phyloP scores from a whole-genome alignment of 176 grass and related monocot genomes.

The Pharus latifolius region DNA sequence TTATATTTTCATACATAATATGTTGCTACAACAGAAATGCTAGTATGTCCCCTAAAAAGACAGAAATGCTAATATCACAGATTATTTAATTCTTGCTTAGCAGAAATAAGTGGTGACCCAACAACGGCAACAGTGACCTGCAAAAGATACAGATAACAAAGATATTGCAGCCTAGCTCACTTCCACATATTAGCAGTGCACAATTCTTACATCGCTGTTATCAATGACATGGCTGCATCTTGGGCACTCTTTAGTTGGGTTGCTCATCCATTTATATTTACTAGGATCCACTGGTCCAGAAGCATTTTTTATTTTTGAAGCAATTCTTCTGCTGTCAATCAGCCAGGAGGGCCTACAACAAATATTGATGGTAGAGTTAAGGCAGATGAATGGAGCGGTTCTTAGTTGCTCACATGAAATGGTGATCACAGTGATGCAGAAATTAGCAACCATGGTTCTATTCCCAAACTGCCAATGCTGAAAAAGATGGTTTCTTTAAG shows the following conservation, averaged over 20 bases:
- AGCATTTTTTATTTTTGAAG: constrained; percentile 88
- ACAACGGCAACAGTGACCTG: not conserved
- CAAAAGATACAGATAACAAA: not conserved
- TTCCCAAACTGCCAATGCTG: not conserved
- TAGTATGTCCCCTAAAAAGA: not conserved
- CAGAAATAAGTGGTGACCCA: not conserved
- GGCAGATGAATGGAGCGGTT: not conserved
- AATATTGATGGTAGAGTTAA: constrained; percentile 6
- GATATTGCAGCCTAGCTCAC: not conserved
- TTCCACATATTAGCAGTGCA: not conserved
- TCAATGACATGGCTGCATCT: constrained; percentile 78
- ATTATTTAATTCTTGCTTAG: not conserved
- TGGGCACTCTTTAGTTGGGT: constrained; percentile 77
- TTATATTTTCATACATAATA: too few relatives aligned
- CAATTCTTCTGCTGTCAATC: constrained; percentile 83
- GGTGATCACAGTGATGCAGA: not conserved
- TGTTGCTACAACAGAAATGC: too few relatives aligned
- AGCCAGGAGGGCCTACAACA: constrained; percentile 80
- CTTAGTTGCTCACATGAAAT: not conserved
- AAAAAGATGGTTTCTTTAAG: not conserved
- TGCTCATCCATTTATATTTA: constrained; percentile 67
- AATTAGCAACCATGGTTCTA: not conserved
- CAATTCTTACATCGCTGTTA: constrained; percentile 84
- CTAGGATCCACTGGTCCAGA: constrained; percentile 53
- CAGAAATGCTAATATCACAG: too few relatives aligned